Evolutionary conservation across 345 rosid genomes (phyloP), one percentile per base, ranked within the genome.

Genomic region (Populus tremula): DNA sequence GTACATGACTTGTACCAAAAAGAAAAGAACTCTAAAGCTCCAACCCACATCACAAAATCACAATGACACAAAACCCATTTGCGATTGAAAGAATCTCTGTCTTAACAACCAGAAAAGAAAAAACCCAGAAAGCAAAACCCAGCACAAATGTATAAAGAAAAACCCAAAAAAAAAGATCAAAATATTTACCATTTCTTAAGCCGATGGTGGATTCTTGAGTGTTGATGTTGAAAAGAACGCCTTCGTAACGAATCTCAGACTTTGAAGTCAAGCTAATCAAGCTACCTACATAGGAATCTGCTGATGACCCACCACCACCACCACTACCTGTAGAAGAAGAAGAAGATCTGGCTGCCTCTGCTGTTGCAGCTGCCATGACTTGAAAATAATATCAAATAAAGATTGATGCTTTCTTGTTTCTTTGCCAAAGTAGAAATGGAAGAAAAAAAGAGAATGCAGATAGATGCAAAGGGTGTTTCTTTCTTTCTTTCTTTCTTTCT

Each of bases 231-330:
- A 78, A 86, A 1, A 89, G 82, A 59, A 83, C 69, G 70, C 90
- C 92, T 75, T 87, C 89, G 75, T 87, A 89, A 2, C 88, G 83
- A 80, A 87, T 89, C 71, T 85, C 86, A 17, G 81, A 83, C 83
- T 86, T 86, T 3, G 87, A 87, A 80, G 83, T 78, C 59, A 89
- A 62, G 86, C 85, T 85, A 1, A 89, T 77, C 83, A 77, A 77
- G 74, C 89, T 83, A 27, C 89, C 89, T 16, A 84, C 2, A 39
- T 81, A 84, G 35, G 86, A 78, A 76, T 87, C 90, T 13, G 83
- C 85, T 43, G 79, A n/a, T 21, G 74, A 33, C 20, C 36, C 69
- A 2, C 69, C 69, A 65, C 36, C 68, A 6, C 68, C 69, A 31
- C 39, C 69, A 20, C 69, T 18, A 14, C 41, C 41, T 29, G 69